phyloP scores from a whole-genome alignment of 768 basidiomycete genomes.

The Kwoniella sp. region DNA sequence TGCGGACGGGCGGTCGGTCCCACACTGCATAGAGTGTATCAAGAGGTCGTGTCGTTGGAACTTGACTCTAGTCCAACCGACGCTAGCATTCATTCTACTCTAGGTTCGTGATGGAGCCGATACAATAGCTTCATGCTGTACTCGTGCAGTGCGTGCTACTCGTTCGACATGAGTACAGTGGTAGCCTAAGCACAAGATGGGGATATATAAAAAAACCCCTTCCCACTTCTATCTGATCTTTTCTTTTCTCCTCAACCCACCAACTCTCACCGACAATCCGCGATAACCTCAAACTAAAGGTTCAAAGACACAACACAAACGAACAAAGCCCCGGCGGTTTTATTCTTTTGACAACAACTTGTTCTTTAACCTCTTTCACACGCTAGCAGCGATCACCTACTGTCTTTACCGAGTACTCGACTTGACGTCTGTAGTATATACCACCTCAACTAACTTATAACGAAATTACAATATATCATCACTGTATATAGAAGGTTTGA shows the following conservation, averaged over 20 bases:
- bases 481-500: slow-evolving; percentile 2
- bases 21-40: too few species aligned
- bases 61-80: too few species aligned
- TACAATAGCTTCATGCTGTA: too few species aligned
- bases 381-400: slow-evolving; percentile 29
- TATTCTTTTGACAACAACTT: background rate
- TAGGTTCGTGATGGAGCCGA: too few species aligned
- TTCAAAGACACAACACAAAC: background rate
- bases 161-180: too few species aligned
- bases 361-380: slow-evolving; percentile 9
- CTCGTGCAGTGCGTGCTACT: too few species aligned
- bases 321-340: slow-evolving; percentile 2
- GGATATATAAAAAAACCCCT: slow-evolving; percentile 15
- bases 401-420: slow-evolving; percentile 13
- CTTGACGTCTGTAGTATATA: slow-evolving; percentile 6
- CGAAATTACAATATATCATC: background rate
- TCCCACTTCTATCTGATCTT: background rate
- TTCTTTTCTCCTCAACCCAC: slow-evolving; percentile 18
- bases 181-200: too few species aligned
- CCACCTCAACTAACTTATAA: background rate
- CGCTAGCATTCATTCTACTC: too few species aligned
- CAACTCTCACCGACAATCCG: slow-evolving; percentile 10
- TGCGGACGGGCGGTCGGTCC: too few species aligned
- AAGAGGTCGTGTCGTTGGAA: too few species aligned
- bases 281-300: slow-evolving; percentile 5